phyloP scores from a whole-genome alignment of 371 early-diverging fungal genomes.

The Cokeromyces recurvatus region DNA sequence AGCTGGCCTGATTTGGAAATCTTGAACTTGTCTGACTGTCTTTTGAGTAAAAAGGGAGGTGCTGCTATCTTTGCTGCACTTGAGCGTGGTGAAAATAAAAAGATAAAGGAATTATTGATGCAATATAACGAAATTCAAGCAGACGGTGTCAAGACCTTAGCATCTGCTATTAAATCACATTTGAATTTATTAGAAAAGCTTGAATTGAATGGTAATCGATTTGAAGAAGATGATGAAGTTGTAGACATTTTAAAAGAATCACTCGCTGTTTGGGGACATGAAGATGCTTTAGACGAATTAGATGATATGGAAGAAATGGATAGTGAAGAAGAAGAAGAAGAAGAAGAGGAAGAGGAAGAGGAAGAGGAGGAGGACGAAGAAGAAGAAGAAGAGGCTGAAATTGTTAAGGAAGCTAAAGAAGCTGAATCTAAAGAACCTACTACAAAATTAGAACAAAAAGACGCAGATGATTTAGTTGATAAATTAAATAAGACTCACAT shows the following conservation, averaged over 20 bases:
- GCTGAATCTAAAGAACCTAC: slow-evolving; percentile 27
- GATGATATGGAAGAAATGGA: slow-evolving; percentile 93
- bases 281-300: slow-evolving; percentile 84
- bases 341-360: slow-evolving; percentile 63
- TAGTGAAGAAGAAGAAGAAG: slow-evolving; percentile 70
- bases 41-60: slow-evolving; percentile 76
- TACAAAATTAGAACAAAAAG: slow-evolving; percentile 16
- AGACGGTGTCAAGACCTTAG: slow-evolving; percentile 63
- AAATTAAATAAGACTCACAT: slow-evolving; percentile 42
- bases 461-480: slow-evolving; percentile 31
- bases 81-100: slow-evolving; percentile 38
- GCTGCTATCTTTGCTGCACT: slow-evolving; percentile 62
- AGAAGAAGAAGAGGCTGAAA: slow-evolving; percentile 20
- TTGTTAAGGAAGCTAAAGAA: slow-evolving; percentile 20
- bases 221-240: slow-evolving; percentile 74
- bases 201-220: slow-evolving; percentile 91
- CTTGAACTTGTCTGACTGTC: slow-evolving; percentile 90
- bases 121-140: slow-evolving; percentile 89
- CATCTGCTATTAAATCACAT: slow-evolving; percentile 56
- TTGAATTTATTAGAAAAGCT: slow-evolving; percentile 61
- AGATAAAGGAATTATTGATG: slow-evolving; percentile 69
- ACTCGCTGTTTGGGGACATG: slow-evolving; percentile 62
- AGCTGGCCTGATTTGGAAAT: slow-evolving; percentile 73
- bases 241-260: slow-evolving; percentile 68
- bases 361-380: slow-evolving; percentile 35